A percentile compares a stretch with the other conserved stretches of the same genome.
Evolutionary conservation across 208 protist genomes (phyloP).

Genomic region (Trypanosoma mega): DNA sequence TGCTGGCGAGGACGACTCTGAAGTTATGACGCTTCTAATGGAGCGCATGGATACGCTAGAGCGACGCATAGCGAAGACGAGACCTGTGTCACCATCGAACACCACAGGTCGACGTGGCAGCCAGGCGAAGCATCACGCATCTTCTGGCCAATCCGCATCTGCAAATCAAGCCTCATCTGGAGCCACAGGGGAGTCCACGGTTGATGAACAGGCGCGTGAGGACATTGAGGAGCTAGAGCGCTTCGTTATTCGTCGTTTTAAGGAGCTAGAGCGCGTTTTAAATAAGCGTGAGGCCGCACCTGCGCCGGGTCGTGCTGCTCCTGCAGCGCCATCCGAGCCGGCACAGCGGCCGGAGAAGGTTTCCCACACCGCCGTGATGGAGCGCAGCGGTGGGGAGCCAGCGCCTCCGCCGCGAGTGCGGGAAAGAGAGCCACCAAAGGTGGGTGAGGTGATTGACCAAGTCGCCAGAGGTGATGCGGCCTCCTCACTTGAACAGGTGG

Average conservation of each 20-base stretch:
- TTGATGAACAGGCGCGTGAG: constrained; percentile 61
- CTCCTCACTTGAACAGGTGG: constrained; percentile 60
- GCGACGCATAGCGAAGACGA: constrained; percentile 5
- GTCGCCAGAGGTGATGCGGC: constrained; percentile 77
- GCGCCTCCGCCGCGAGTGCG: not conserved
- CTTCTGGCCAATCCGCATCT: too few species aligned
- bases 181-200: constrained; percentile 6
- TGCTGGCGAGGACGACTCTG: not conserved
- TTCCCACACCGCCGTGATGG: too few species aligned
- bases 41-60: constrained; percentile 16
- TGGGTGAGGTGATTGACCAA: constrained; percentile 38
- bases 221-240: constrained; percentile 76
- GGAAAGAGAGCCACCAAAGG: not conserved
- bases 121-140: too few species aligned
- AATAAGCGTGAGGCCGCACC: not conserved
- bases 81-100: too few species aligned
- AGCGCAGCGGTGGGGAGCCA: too few species aligned
- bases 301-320: constrained; percentile 4
- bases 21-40: not conserved
- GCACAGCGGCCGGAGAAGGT: constrained; percentile 3
- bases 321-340: constrained; percentile 1
- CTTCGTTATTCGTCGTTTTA: constrained; percentile 61
- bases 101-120: too few species aligned
- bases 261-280: constrained; percentile 45
- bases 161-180: not conserved